Conservation (phyloP, 2,329 filamentous ascomycete genomes). For the Calycina herbarum region DNA sequence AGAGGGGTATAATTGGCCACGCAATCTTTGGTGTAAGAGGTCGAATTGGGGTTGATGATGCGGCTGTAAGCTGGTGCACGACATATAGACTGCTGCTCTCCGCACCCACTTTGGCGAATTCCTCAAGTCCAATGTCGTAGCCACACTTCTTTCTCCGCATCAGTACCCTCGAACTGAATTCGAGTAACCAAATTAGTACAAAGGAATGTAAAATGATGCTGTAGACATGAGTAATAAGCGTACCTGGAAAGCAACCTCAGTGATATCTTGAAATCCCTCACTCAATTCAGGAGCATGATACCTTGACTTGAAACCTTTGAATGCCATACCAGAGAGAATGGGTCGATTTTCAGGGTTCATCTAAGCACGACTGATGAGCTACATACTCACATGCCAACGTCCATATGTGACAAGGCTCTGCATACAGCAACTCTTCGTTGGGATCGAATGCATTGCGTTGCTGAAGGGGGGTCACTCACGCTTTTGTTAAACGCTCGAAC, state of each 20-base stretch:
- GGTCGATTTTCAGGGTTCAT: conserved; percentile 81
- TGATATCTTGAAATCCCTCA: conserved; percentile 85
- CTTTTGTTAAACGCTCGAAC: conserved; percentile 67
- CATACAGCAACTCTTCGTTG: conserved; percentile 13
- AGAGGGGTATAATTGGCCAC: conserved; percentile 2
- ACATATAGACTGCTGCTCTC: conserved; percentile 6
- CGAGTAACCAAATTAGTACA: conserved; percentile 3
- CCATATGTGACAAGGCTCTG: conserved; percentile 12
- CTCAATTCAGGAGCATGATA: conserved; percentile 69
- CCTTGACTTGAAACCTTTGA: conserved; percentile 70
- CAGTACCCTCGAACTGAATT: conserved; percentile 39
- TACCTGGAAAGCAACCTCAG: conserved; percentile 70
- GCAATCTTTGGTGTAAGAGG: conserved; percentile 10
- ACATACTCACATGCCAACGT: conserved; percentile 14
- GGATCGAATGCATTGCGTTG: conserved; percentile 10
- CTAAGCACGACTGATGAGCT: conserved; percentile 37
- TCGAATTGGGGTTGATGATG: conserved; percentile 9
- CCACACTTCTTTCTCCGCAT: conserved; percentile 72
- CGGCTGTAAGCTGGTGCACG: conserved; percentile 17
- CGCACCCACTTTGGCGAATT: conserved; percentile 7
- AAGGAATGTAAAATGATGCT: not conserved
- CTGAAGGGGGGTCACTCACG: conserved; percentile 27
- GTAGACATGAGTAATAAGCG: conserved; percentile 25
- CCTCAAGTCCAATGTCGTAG: conserved; percentile 70
- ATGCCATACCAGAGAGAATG: conserved; percentile 76